Percentiles rank a stretch among this genome's conserved stretches.
These are phyloP conservation scores for Yamadazyma kanchanaburiensis DNA, from an alignment of 1,139 yeast species.

Conservation along the genomic window DNA sequence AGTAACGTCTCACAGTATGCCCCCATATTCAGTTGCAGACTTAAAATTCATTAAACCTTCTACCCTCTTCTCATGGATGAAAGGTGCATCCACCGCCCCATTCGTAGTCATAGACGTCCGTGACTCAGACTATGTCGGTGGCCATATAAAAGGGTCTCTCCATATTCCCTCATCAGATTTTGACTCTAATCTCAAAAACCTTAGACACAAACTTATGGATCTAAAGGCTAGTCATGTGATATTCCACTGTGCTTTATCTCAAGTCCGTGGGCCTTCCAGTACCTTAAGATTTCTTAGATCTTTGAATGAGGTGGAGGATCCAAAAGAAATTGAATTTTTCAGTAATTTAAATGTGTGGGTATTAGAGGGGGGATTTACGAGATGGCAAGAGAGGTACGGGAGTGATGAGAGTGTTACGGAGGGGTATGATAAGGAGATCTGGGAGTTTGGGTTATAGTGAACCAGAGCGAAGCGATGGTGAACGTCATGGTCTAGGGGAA, in stretches of 20 bases:
- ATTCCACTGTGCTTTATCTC: constrained; percentile 88
- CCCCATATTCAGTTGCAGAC: constrained; percentile 22
- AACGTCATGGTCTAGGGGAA: no score
- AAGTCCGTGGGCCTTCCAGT: constrained; percentile 86
- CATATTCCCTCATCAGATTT: constrained; percentile 62
- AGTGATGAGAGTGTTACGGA: constrained; percentile 65
- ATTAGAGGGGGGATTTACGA: constrained; percentile 77
- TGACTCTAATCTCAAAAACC: constrained; percentile 35
- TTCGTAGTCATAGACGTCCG: constrained; percentile 83
- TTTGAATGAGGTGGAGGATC: constrained; percentile 35
- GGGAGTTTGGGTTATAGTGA: no score
- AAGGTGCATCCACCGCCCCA: constrained; percentile 35
- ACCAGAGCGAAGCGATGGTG: no score
- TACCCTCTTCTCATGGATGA: constrained; percentile 45
- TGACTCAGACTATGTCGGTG: constrained; percentile 67
- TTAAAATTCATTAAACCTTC: constrained; percentile 44
- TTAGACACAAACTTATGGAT: constrained; percentile 32
- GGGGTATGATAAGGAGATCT: constrained; percentile 54
- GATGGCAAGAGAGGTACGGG: constrained; percentile 80
- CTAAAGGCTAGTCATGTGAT: constrained; percentile 53
- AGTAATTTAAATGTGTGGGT: constrained; percentile 59
- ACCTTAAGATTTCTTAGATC: constrained; percentile 65
- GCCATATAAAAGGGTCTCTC: constrained; percentile 64
- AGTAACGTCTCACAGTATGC: no score
- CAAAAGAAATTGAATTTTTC: constrained; percentile 19